Base-by-base conservation (phyloP, 2,329 filamentous ascomycete genomes). In the Alternaria arbusti region DNA sequence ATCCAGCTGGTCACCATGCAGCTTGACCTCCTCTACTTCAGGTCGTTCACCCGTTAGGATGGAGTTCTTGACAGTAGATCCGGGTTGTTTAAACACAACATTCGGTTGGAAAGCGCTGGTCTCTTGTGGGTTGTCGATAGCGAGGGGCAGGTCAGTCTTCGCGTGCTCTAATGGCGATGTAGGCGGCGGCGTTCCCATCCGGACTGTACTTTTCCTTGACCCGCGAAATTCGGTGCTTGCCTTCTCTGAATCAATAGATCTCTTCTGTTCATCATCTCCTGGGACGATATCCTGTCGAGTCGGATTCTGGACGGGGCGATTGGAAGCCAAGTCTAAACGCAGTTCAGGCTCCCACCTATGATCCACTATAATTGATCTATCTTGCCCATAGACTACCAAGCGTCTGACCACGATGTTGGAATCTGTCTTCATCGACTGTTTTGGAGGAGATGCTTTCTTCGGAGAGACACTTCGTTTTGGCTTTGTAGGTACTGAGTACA, bases 401-500 rank as follows among this genome's bases (percentile, higher is more conserved):
- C 69, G 68, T 8, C 44, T 63, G 20, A 76, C 6, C 0, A 55
- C 12, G 15, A 69, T 20, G n/a, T 52, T 57, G 28, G 49, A 10
- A 8, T 9, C 40, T 30, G 30, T 13, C 12, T 44, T 46, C 7
- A 50, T 22, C 8, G 15, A 1, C 10, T 54, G n/a, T 26, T 22
- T 28, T 17, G 54, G 22, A 25, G 15, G 22, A 32, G 28, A 26
- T 12, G 20, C 7, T 46, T 72, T 67, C 6, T 22, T 20, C 4
- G 62, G 40, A 50, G 57, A 63, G 6, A 46, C 6, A 25, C 51
- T 64, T 36, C 36, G 23, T 49, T 59, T 61, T 11, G 69, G 65
- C 36, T 70, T 71, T 6, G 57, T 61, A 23, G 71, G 63, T 23
- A 70, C 70, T 17, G 64, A 69, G 43, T 72, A 75, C 1, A 70